phyloP scores from a whole-genome alignment of 1,284 basidiomycete genomes.

The Marasmius tenuissimus region DNA sequence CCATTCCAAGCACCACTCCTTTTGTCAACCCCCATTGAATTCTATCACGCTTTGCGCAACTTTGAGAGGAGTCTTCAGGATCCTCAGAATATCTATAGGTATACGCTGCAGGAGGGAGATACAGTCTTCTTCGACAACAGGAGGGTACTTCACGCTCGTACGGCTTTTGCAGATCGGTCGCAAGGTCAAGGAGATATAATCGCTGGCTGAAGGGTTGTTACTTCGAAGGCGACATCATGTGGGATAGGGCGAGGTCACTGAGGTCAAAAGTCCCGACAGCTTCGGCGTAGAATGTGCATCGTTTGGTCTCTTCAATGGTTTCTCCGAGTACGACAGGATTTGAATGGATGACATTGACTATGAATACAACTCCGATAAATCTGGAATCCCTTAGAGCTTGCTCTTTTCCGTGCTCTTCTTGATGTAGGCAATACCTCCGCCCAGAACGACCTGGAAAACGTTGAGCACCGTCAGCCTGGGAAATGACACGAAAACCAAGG shows the following conservation, averaged over 20 bases:
- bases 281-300: too few relatives aligned
- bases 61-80: slow-evolving; percentile 69
- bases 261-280: slow-evolving; percentile 17
- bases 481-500: background rate
- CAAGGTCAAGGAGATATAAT: slow-evolving; percentile 46
- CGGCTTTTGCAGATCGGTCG: slow-evolving; percentile 63
- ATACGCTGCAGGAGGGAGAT: slow-evolving; percentile 82
- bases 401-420: slow-evolving; percentile 46
- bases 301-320: too few relatives aligned
- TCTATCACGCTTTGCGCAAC: slow-evolving; percentile 65
- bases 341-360: too few relatives aligned
- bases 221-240: slow-evolving; percentile 75
- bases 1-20: slow-evolving; percentile 90
- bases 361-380: background rate
- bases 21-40: slow-evolving; percentile 47
- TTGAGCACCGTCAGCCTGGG: slow-evolving; percentile 5
- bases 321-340: too few relatives aligned
- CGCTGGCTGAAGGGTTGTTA: slow-evolving; percentile 89
- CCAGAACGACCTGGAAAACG: slow-evolving; percentile 43
- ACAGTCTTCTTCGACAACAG: slow-evolving; percentile 93
- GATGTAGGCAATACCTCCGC: slow-evolving; percentile 60
- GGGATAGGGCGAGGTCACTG: slow-evolving; percentile 58
- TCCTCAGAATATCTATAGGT: slow-evolving; percentile 56
- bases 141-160: slow-evolving; percentile 87
- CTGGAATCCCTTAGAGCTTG: slow-evolving; percentile 42